Base-by-base conservation (phyloP, 169 alveolate species). In the Eimeria maxima region DNA sequence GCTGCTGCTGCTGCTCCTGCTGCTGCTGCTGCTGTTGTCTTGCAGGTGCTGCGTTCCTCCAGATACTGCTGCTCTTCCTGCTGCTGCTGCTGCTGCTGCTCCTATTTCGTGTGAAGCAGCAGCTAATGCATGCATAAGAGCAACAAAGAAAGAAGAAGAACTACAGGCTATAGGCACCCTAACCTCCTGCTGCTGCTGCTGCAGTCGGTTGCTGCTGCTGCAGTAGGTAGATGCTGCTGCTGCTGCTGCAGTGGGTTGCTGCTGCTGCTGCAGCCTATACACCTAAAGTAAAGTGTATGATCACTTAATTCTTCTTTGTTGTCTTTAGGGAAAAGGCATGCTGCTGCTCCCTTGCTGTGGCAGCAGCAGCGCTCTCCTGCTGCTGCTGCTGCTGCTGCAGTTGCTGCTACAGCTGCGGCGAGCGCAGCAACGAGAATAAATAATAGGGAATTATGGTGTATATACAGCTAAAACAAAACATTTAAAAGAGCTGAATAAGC, bases 71-170 rank as follows among this genome's bases (percentile, higher is more conserved):
- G 90, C 90, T 14, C 73, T 29, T 27, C 0, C 29, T 33, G 87
- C 87, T 76, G 87, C 87, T 76, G 87, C 63, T 76, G 87, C 87
- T 27, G 87, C 87, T 76, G 87, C 87, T 76, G 87, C 87, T 76
- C 63, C 87, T 76, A 18, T 16, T 60, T 60, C n/a, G n/a, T 13
- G 1, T 6, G 20, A 38, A 20, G 81, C 47, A 38, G 81, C 44
- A 71, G 81, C 42, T 71, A 71, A 71, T 27, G 81, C 53, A 71
- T 27, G 81, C 42, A 50, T 4, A 11, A 27, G 47, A 11, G 47
- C 42, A n/a, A 10, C 53, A 71, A 8, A 60, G 69, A 60, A 60
- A 60, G 69, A 60, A 20, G 27, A 60, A 60, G n/a, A 60, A 60
- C 69, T 24, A 60, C n/a, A 14, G 5, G 69, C 69, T 18, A 24